A percentile compares a stretch with the other conserved stretches of the same genome.
phyloP scores from a whole-genome alignment of 257 asterid species.

The Nicotiana attenuata region DNA sequence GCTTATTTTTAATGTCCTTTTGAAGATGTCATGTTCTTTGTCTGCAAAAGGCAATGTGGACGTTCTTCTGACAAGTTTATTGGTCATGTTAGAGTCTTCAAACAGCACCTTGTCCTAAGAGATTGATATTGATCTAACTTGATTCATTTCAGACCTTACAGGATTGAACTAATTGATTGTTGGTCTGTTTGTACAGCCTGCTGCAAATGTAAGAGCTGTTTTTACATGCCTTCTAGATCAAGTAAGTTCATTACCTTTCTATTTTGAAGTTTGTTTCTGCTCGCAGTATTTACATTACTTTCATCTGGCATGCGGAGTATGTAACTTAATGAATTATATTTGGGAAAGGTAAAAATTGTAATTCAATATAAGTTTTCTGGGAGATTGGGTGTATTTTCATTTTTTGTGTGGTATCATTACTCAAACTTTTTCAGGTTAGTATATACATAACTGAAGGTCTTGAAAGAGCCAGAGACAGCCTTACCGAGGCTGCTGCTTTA shows the following conservation, averaged over 20 bases:
- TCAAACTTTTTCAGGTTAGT: slow-evolving; percentile 57
- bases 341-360: no score
- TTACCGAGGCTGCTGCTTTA: slow-evolving; percentile 89
- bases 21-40: neutral
- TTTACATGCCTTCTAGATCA: slow-evolving; percentile 94
- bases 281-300: slow-evolving; percentile 4
- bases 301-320: neutral
- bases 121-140: neutral
- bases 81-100: neutral
- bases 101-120: neutral
- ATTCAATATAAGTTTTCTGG: neutral
- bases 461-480: slow-evolving; percentile 90
- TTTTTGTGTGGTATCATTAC: neutral
- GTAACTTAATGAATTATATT: neutral
- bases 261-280: slow-evolving; percentile 17
- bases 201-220: slow-evolving; percentile 76
- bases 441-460: slow-evolving; percentile 90
- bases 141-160: neutral
- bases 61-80: neutral
- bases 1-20: neutral
- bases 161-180: slow-evolving; percentile 15
- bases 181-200: slow-evolving; percentile 61
- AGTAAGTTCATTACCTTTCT: slow-evolving; percentile 37
- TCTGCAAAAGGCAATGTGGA: neutral
- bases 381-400: neutral